These are phyloP conservation scores for Escallonia rubra DNA, from an alignment of 129 eudicot genomes.

Conservation along the genomic window DNA sequence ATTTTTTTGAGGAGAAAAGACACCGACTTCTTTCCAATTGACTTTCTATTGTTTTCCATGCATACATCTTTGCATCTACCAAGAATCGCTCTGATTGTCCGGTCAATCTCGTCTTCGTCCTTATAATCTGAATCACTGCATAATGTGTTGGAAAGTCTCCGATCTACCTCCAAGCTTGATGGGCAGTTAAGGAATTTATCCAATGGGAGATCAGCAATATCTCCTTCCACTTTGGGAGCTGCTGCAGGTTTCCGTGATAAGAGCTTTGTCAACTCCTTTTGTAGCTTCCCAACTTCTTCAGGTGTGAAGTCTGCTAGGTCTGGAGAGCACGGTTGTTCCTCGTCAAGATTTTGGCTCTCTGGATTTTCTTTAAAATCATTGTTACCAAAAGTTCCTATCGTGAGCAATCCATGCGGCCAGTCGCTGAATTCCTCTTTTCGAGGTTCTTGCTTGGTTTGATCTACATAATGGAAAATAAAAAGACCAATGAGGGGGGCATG, in stretches of 20 bases:
- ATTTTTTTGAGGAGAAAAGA: slow-evolving; percentile 81
- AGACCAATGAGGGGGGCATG: not conserved
- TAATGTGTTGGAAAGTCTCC: slow-evolving; percentile 54
- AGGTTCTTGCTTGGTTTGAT: slow-evolving; percentile 45
- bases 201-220: slow-evolving; percentile 63
- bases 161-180: slow-evolving; percentile 91
- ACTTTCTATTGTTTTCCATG: slow-evolving; percentile 57
- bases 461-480: slow-evolving; percentile 29
- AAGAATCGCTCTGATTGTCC: slow-evolving; percentile 74
- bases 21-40: slow-evolving; percentile 65
- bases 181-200: slow-evolving; percentile 98
- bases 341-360: slow-evolving; percentile 28
- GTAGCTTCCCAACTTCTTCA: slow-evolving; percentile 80
- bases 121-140: slow-evolving; percentile 48
- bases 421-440: slow-evolving; percentile 62
- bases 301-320: slow-evolving; percentile 91
- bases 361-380: slow-evolving; percentile 26
- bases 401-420: slow-evolving; percentile 79
- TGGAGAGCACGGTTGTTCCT: slow-evolving; percentile 48
- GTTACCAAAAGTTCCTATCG: slow-evolving; percentile 92
- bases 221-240: slow-evolving; percentile 38
- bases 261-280: slow-evolving; percentile 68
- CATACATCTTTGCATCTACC: slow-evolving; percentile 95
- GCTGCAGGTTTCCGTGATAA: slow-evolving; percentile 48
- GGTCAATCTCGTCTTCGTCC: slow-evolving; percentile 81